Evolutionary conservation across 495 filamentous ascomycete species (phyloP).

Genomic region (Amniculicola lignicola): DNA sequence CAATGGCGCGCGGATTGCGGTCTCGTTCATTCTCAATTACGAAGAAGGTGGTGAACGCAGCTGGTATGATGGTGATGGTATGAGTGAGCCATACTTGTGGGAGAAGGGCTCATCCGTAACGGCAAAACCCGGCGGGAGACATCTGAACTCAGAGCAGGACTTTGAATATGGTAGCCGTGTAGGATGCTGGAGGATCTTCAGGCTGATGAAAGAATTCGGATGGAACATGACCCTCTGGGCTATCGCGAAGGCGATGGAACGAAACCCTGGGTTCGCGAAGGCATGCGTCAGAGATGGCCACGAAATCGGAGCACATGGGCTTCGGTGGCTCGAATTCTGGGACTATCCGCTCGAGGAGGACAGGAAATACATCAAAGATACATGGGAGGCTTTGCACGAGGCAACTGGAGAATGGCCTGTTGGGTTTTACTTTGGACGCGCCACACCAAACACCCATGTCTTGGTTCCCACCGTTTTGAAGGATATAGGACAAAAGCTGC

Average conservation of each 20-base stretch:
- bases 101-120: slow-evolving; percentile 37
- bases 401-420: slow-evolving; percentile 38
- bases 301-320: slow-evolving; percentile 38
- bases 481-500: slow-evolving; percentile 32
- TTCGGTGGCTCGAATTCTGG: slow-evolving; percentile 40
- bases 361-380: slow-evolving; percentile 38
- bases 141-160: slow-evolving; percentile 39
- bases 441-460: slow-evolving; percentile 36
- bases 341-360: slow-evolving; percentile 35
- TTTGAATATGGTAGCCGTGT: slow-evolving; percentile 39
- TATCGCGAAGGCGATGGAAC: slow-evolving; percentile 36
- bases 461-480: slow-evolving; percentile 31
- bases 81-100: slow-evolving; percentile 38
- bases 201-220: slow-evolving; percentile 38
- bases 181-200: slow-evolving; percentile 36
- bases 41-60: slow-evolving; percentile 38
- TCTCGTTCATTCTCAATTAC: slow-evolving; percentile 42
- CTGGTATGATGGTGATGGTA: slow-evolving; percentile 34
- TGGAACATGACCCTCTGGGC: slow-evolving; percentile 39
- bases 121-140: slow-evolving; percentile 31
- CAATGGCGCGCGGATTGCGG: slow-evolving; percentile 37
- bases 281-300: slow-evolving; percentile 36
- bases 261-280: slow-evolving; percentile 34
- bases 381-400: slow-evolving; percentile 29
- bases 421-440: slow-evolving; percentile 39